A percentile compares a stretch with the other conserved stretches of the same genome.
Evolutionary conservation across 2,329 filamentous ascomycete genomes (phyloP).

Genomic region (Verticillium isaacii): DNA sequence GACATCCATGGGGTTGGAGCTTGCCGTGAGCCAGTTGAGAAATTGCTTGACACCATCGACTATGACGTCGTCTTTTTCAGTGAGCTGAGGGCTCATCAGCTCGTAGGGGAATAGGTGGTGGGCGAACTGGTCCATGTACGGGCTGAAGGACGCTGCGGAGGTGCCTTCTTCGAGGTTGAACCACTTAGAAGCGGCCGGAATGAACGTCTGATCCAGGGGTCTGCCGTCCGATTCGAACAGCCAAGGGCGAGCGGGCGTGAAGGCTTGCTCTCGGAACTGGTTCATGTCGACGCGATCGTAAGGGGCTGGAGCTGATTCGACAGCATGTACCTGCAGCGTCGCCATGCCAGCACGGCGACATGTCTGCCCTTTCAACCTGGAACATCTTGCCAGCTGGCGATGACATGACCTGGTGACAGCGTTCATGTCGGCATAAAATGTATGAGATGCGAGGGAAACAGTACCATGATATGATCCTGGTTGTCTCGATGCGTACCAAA

Average conservation of each 20-base stretch:
- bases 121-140: conserved; percentile 15
- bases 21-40: conserved; percentile 9
- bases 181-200: conserved; percentile 20
- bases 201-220: conserved; percentile 11
- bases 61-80: conserved; percentile 3
- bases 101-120: conserved; percentile 22
- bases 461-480: too few relatives aligned
- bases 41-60: conserved; percentile 6
- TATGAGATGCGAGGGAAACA: too few relatives aligned
- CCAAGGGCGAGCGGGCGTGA: conserved; percentile 4
- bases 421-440: not conserved
- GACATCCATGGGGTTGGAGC: conserved; percentile 19
- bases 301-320: not conserved
- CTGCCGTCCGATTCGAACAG: conserved; percentile 14
- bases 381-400: not conserved
- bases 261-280: conserved; percentile 4
- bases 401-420: not conserved
- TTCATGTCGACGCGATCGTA: conserved; percentile 3
- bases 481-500: too few relatives aligned
- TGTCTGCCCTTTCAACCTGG: not conserved
- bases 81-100: conserved; percentile 16
- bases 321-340: not conserved
- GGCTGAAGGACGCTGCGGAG: conserved; percentile 9
- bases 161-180: conserved; percentile 12
- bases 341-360: not conserved